Conservation (phyloP, 371 early-diverging fungal species). For the Chytridium lagenaria region DNA sequence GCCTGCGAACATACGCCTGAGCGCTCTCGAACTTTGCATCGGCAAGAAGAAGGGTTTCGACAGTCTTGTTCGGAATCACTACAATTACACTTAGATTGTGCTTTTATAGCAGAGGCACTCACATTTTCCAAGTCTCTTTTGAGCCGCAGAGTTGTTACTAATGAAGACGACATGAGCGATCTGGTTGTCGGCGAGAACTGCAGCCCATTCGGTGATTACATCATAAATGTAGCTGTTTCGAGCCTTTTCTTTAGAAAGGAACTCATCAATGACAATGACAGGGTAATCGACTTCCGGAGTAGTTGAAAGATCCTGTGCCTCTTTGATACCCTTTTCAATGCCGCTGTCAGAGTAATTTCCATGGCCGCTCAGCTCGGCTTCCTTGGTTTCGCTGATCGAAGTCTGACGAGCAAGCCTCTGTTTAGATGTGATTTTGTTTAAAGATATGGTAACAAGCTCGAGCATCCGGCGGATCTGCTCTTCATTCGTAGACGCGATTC, state of each 20-base stretch:
- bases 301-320: neutral
- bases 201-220: constrained; percentile 70
- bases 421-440: constrained; percentile 38
- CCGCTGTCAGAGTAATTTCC: neutral
- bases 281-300: constrained; percentile 63
- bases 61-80: constrained; percentile 79
- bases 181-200: constrained; percentile 41
- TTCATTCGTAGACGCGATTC: constrained; percentile 60
- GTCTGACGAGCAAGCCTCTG: constrained; percentile 23
- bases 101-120: constrained; percentile 23
- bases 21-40: constrained; percentile 76
- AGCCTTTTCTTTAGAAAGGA: constrained; percentile 73
- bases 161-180: constrained; percentile 93
- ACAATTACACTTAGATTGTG: constrained; percentile 14
- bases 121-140: constrained; percentile 74
- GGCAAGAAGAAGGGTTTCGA: constrained; percentile 70
- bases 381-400: constrained; percentile 22
- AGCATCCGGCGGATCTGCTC: constrained; percentile 60
- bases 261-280: constrained; percentile 87
- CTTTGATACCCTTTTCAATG: no score
- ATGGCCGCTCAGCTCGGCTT: constrained; percentile 18
- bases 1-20: constrained; percentile 64
- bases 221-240: constrained; percentile 68
- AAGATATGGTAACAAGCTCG: constrained; percentile 58
- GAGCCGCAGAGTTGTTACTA: constrained; percentile 74